These are phyloP conservation scores for Corchorus capsularis DNA, from an alignment of 345 rosid genomes.

Conservation along the genomic window DNA sequence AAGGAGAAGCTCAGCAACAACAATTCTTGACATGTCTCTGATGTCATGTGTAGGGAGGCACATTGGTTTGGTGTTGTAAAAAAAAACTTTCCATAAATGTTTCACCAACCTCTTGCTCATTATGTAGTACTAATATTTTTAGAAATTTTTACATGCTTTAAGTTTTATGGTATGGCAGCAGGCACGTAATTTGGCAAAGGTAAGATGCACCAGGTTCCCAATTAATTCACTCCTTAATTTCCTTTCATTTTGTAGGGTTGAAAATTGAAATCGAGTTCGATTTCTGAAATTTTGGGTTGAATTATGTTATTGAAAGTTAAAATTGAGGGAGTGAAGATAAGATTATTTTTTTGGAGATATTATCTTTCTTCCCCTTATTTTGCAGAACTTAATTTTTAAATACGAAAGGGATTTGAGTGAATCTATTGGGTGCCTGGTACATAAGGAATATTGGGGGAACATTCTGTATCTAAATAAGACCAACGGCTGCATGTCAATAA, in stretches of 20 bases:
- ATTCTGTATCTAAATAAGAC: not conserved
- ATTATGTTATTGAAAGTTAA: not conserved
- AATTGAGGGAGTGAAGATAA: not conserved
- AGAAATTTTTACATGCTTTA: not conserved
- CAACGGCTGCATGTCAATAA: not conserved
- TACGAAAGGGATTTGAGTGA: not conserved
- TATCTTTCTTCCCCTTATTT: not conserved
- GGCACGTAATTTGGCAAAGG: not conserved
- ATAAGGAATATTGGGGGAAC: not conserved
- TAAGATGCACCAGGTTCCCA: not conserved
- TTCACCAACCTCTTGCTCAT: not conserved
- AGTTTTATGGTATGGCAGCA: not conserved
- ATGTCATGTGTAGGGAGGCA: not conserved
- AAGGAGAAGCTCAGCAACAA: conserved; percentile 41
- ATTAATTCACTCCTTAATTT: conserved; percentile 2
- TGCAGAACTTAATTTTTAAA: not conserved
- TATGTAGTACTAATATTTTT: not conserved
- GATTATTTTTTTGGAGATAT: not conserved
- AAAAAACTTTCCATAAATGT: not conserved
- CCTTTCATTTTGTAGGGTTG: not conserved
- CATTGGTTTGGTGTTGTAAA: not conserved
- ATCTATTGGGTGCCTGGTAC: not conserved
- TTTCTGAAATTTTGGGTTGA: not conserved
- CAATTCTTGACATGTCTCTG: conserved; percentile 56
- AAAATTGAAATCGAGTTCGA: not conserved